Percentiles rank a stretch among this genome's conserved stretches.
These are phyloP conservation scores for Paecilomyces sp. DNA, from an alignment of 2,329 filamentous ascomycete species.

Conservation along the genomic window DNA sequence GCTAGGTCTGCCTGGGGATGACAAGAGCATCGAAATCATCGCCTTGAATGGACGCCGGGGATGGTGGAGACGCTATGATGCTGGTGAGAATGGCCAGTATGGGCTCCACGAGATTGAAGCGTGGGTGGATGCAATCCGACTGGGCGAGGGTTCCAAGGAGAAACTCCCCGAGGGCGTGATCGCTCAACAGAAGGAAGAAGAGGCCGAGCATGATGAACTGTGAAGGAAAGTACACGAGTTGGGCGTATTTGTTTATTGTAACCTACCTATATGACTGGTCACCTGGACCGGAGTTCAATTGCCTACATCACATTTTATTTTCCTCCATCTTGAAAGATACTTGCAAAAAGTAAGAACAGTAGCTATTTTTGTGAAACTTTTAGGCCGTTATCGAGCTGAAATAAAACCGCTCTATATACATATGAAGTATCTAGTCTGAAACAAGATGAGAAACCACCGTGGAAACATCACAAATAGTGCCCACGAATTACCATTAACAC, in stretches of 20 bases:
- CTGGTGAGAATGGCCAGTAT: slow-evolving; percentile 46
- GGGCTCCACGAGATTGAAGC: slow-evolving; percentile 57
- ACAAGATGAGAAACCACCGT: slow-evolving; percentile 1
- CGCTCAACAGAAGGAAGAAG: slow-evolving; percentile 31
- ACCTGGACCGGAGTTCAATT: background rate
- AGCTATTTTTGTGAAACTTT: background rate
- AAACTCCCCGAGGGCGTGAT: slow-evolving; percentile 61
- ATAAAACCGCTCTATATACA: background rate
- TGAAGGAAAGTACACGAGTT: slow-evolving; percentile 5
- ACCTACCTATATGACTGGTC: background rate
- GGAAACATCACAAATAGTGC: background rate
- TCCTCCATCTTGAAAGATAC: background rate
- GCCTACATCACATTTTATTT: background rate
- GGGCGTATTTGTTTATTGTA: background rate
- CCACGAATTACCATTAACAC: background rate
- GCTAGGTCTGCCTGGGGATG: slow-evolving; percentile 52
- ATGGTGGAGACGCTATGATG: slow-evolving; percentile 73
- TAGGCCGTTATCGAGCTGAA: background rate
- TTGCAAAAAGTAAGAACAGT: background rate
- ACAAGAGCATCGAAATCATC: slow-evolving; percentile 59
- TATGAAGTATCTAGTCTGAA: background rate
- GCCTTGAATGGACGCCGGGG: slow-evolving; percentile 76
- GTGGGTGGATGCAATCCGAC: slow-evolving; percentile 86
- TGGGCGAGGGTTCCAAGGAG: slow-evolving; percentile 78
- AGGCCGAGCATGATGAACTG: slow-evolving; percentile 35